phyloP scores from a whole-genome alignment of 148 eudicot genomes.

The Silene latifolia region DNA sequence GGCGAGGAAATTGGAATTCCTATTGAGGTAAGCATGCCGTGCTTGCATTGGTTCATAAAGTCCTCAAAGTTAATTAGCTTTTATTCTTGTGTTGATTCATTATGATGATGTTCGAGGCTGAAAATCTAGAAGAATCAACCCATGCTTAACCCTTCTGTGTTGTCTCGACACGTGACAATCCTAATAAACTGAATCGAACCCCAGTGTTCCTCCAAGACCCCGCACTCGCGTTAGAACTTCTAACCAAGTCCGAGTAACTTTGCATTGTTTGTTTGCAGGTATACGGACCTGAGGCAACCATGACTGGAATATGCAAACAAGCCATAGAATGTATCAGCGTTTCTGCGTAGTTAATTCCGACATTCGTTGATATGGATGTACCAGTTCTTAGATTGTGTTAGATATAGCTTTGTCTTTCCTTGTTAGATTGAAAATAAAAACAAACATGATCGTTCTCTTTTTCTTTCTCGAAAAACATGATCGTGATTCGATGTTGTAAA shows the following conservation, averaged over 20 bases:
- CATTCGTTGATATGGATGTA: neutral
- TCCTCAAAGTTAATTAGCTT: neutral
- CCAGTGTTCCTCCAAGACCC: no score
- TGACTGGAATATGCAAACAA: conserved; percentile 99
- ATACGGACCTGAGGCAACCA: conserved; percentile 93
- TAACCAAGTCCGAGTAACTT: neutral
- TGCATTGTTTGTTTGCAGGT: conserved; percentile 35
- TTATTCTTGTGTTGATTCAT: neutral
- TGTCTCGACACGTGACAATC: no score
- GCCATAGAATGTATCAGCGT: conserved; percentile 84
- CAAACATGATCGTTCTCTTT: neutral
- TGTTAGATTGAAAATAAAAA: neutral
- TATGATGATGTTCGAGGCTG: neutral
- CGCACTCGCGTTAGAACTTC: neutral
- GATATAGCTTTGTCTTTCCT: conserved; percentile 1
- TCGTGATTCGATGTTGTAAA: neutral
- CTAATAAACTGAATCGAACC: no score
- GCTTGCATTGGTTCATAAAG: neutral
- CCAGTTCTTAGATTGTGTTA: neutral
- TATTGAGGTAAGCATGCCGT: conserved; percentile 57
- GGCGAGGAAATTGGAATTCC: conserved; percentile 96
- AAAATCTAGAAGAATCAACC: no score
- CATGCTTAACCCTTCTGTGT: neutral
- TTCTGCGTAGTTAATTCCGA: conserved; percentile 44
- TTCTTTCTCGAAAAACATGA: neutral